Base-by-base conservation (phyloP, 495 filamentous ascomycete genomes). In the Neurospora terricola region DNA sequence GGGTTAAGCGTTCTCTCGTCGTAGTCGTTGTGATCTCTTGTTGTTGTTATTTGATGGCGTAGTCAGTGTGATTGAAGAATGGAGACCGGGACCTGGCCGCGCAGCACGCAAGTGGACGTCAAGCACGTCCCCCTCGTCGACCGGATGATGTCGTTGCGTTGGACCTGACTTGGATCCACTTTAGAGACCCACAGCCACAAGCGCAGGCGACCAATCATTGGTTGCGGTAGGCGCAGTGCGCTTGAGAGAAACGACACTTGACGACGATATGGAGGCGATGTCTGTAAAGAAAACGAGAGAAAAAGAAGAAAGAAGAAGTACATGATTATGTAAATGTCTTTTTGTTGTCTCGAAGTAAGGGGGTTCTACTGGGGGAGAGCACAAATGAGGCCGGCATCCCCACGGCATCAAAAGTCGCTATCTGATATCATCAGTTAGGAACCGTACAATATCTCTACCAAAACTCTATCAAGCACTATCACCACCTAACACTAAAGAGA, bases 91-190 rank as follows among this genome's bases (percentile, higher is more conserved):
- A 62, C 48, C 10, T 27, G 21, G 45, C 45, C 45, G 21, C 9
- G 45, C 9, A 54, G 48, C 1, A 42, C 38, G 12, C 36, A 37
- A 7, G 36, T 37, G 38, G 45, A 23, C 48, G 48, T 59, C 48
- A 62, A 62, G 27, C 54, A 66, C 54, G 54, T 18, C 54, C 54
- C 48, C 27, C n/a, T n/a, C n/a, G n/a, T 18, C 54, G 54, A 66
- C 54, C 23, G 27, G 54, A 66, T 66, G 54, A 66, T 66, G 54
- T 66, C 54, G 54, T 66, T 66, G 30, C 6, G 54, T 10, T 66
- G 27, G 54, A 66, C 27, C 54, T 62, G 54, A 30, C 23, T 8
- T 5, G 23, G 54, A 1, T 2, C 54, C 54, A 62, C 12, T 34
- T 18, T 4, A 0, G 0, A 4, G 54, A 30, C 23, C 54, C 27